Base-by-base conservation (phyloP, 2,329 filamentous ascomycete species). In the Hirsutella rhossiliensis region DNA sequence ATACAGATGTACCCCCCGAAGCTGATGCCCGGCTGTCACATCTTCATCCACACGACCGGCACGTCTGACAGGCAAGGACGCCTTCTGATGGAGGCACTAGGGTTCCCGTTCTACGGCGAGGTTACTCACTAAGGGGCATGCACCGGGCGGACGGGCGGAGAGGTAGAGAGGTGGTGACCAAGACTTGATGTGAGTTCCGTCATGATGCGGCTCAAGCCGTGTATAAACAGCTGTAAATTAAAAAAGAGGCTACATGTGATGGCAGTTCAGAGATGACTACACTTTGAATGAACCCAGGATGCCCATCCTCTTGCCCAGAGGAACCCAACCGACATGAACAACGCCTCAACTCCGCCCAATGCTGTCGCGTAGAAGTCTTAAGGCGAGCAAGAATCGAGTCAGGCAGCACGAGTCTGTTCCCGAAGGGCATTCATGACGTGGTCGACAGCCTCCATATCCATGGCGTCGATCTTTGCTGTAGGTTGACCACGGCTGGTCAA, bases 401-500 rank as follows among this genome's bases (percentile, higher is more conserved):
- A 50, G 13, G 41, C 42, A 15, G 57, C 60, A 52, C 63, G 60
- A 27, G 65, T 68, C 55, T 68, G 71, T 41, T 78, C 71, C 54
- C 75, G 78, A 47, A 95, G 65, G 30, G 69, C 75, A 42, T 76
- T 69, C 60, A 94, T 87, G 41, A 94, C 66, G 28, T 63, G 68
- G 62, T 96, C 87, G 36, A 95, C 80, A 8, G 78, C 80, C 43
- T 88, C 84, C 92, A 97, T 97, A 61, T 96, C 80, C 18, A 66
- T 69, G 0, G 90, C 87, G 57, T 95, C 84, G n/a, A 90, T 66
- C 53, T 78, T 80, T 17, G 62, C 69, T 28, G 72, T 69, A 6
- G 64, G 62, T 2, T 78, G 74, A 41, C 78, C 76, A 40, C 68
- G 62, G 54, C 76, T 76, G 18, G 62, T 64, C 56, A 84, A 65